Conservation (phyloP, 768 basidiomycete genomes). For the Podaxis pistillaris region DNA sequence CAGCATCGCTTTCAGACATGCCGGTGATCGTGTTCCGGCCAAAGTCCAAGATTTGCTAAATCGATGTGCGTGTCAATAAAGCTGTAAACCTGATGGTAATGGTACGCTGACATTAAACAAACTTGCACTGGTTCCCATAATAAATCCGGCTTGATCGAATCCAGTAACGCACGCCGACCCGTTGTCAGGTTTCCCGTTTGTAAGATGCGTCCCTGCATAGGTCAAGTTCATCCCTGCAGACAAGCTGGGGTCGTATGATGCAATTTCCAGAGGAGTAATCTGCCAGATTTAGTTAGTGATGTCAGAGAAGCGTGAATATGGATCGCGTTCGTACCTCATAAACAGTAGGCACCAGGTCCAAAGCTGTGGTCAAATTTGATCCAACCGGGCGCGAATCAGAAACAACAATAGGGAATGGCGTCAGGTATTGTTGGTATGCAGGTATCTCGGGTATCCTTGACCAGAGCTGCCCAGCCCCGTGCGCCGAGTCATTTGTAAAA, state of each 20-base stretch:
- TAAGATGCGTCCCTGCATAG: conserved; percentile 63
- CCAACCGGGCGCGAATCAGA: conserved; percentile 51
- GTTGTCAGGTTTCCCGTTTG: conserved; percentile 53
- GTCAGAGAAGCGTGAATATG: not conserved
- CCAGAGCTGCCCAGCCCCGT: conserved; percentile 76
- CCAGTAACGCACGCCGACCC: conserved; percentile 63
- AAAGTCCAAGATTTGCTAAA: conserved; percentile 50
- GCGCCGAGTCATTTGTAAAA: conserved; percentile 54
- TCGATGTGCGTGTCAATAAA: not conserved
- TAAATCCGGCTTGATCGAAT: conserved; percentile 72
- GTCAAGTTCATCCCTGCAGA: conserved; percentile 68
- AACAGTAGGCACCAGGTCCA: conserved; percentile 44
- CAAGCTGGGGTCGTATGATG: conserved; percentile 70
- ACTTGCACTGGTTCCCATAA: conserved; percentile 75
- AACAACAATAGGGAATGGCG: conserved; percentile 70
- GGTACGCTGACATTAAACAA: conserved; percentile 52
- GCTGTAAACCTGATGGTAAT: not conserved
- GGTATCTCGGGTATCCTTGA: conserved; percentile 52
- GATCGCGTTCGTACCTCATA: conserved; percentile 47
- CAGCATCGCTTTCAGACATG: conserved; percentile 33
- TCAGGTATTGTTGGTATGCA: conserved; percentile 44
- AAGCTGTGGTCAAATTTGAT: conserved; percentile 39
- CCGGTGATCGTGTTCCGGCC: conserved; percentile 38
- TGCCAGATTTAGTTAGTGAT: conserved; percentile 18
- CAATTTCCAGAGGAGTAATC: conserved; percentile 67